Evolutionary conservation across 768 basidiomycete species (phyloP).

Genomic region (Leucocoprinus sp.): DNA sequence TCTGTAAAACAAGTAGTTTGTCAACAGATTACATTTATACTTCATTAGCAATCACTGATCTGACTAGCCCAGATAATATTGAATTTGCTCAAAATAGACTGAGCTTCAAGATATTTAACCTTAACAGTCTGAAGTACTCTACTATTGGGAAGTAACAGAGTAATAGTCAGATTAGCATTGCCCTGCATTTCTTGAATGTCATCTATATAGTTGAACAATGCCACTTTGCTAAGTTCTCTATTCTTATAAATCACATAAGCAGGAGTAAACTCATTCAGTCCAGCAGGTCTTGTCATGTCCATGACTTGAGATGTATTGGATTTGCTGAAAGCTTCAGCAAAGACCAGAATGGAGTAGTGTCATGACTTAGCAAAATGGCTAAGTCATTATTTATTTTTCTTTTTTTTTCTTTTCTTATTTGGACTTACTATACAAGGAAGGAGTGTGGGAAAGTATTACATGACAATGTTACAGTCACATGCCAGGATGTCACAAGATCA

Average conservation of each 20-base stretch:
- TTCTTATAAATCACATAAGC: conserved; percentile 74
- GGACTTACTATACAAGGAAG: too few relatives aligned
- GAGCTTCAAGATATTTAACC: conserved; percentile 49
- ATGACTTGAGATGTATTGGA: too few relatives aligned
- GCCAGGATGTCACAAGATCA: too few relatives aligned
- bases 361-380: too few relatives aligned
- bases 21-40: not conserved
- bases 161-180: conserved; percentile 29
- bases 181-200: conserved; percentile 49
- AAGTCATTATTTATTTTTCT: too few relatives aligned
- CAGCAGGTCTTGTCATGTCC: too few relatives aligned
- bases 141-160: conserved; percentile 39
- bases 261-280: too few relatives aligned
- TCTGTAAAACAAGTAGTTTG: conserved; percentile 31
- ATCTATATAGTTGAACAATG: conserved; percentile 65
- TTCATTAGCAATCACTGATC: conserved; percentile 24
- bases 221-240: conserved; percentile 49
- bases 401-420: too few relatives aligned
- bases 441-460: too few relatives aligned
- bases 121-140: conserved; percentile 39
- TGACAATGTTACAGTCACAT: too few relatives aligned
- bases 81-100: conserved; percentile 47
- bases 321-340: conserved; percentile 58
- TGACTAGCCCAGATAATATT: conserved; percentile 78
- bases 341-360: conserved; percentile 65